phyloP scores from a whole-genome alignment of 2,329 filamentous ascomycete genomes.

The Helotiales sp. region DNA sequence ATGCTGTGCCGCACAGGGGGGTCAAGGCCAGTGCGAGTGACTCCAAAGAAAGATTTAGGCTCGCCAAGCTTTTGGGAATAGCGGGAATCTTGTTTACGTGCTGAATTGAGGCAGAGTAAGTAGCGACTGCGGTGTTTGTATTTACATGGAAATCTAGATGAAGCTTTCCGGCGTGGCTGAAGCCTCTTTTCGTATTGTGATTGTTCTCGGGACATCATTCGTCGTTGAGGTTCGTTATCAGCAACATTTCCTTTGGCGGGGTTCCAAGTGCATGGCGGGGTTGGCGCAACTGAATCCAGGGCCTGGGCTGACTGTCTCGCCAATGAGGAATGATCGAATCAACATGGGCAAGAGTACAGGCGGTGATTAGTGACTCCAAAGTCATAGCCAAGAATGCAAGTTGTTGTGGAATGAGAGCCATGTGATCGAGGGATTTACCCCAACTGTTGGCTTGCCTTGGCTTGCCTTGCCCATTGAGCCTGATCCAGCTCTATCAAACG shows the following conservation, averaged over 20 bases:
- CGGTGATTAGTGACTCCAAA: not conserved
- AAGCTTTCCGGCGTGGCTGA: too few relatives aligned
- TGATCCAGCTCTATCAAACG: too few relatives aligned
- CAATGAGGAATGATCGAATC: not conserved
- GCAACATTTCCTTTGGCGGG: not conserved
- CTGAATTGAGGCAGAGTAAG: not conserved
- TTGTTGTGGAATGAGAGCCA: not conserved
- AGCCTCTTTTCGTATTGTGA: not conserved
- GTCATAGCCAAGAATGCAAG: not conserved
- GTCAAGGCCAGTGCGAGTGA: not conserved
- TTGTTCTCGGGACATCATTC: not conserved
- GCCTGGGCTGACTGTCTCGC: not conserved
- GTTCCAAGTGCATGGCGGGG: constrained; percentile 1
- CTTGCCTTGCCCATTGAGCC: not conserved
- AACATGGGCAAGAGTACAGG: not conserved
- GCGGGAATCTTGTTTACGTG: not conserved
- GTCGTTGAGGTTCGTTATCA: not conserved
- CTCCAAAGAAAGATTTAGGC: constrained; percentile 11
- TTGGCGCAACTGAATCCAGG: not conserved
- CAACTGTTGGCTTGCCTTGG: not conserved
- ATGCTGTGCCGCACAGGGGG: constrained; percentile 7
- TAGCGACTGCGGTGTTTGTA: too few relatives aligned
- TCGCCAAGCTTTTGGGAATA: constrained; percentile 11
- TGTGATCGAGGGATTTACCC: not conserved
- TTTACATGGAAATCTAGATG: too few relatives aligned